These are phyloP conservation scores for Hypoxylon sp. DNA, from an alignment of 2,329 filamentous ascomycete genomes.

Conservation along the genomic window DNA sequence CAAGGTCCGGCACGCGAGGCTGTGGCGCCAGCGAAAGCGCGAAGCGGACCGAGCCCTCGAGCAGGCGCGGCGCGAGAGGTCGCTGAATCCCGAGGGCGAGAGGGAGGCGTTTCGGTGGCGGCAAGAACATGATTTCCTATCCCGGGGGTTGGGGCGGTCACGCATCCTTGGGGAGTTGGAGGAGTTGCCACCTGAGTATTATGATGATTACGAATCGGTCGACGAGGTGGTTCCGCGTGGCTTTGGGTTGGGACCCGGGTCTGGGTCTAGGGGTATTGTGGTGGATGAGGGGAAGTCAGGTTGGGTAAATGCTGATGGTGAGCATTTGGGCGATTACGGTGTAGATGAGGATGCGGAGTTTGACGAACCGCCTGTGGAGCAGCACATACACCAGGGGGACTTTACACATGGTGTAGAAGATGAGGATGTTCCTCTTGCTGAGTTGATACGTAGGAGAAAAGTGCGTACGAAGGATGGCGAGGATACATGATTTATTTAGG, in stretches of 20 bases:
- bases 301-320: conserved; percentile 84
- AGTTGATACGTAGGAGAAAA: conserved; percentile 73
- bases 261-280: conserved; percentile 37
- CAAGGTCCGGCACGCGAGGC: conserved; percentile 64
- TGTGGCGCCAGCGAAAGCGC: conserved; percentile 57
- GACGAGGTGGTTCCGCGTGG: conserved; percentile 39
- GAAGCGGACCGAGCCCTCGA: conserved; percentile 51
- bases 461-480: conserved; percentile 54
- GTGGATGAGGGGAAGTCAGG: conserved; percentile 65
- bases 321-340: conserved; percentile 81
- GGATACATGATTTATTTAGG: conserved; percentile 49
- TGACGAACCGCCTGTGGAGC: conserved; percentile 43
- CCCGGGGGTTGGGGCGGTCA: conserved; percentile 54
- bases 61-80: conserved; percentile 21
- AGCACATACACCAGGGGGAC: not conserved
- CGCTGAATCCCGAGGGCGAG: conserved; percentile 59
- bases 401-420: conserved; percentile 52
- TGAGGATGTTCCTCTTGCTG: conserved; percentile 77
- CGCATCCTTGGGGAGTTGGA: conserved; percentile 66
- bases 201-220: conserved; percentile 66
- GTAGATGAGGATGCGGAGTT: conserved; percentile 81
- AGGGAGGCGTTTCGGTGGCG: conserved; percentile 66
- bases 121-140: conserved; percentile 64
- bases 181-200: conserved; percentile 62
- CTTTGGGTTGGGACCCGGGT: not conserved